Evolutionary conservation across 2,329 filamentous ascomycete genomes (phyloP), one percentile per base, ranked within the genome.

Genomic region (Aspergillus sclerotialis): DNA sequence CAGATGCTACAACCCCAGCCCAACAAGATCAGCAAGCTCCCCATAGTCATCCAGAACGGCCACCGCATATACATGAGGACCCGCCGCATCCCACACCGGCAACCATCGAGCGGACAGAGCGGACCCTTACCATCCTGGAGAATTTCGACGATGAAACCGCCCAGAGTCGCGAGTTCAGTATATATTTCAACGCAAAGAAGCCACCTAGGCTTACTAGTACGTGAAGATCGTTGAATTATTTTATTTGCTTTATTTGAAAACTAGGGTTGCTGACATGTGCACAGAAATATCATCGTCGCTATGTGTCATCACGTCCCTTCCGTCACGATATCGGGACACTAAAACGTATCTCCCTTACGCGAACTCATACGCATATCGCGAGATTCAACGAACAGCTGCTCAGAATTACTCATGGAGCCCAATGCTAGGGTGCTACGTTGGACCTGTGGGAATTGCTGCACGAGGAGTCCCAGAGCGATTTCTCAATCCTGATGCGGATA

Each of bases 391-490:
- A 36, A 72, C 94, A 10, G 65, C 77, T 33, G 74, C 70, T 2
- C 83, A 86, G 28, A 79, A 85, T 28, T 89, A 88, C 58, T 76
- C 76, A 38, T 98, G 86, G 84, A 94, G 88, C 56, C 71, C 70
- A 18, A 69, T 92, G 46, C 62, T 94, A 18, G 88, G 85, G 5
- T 84, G 82, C 11, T 98, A 89, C 75, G 81, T 90, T 4, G 90
- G 90, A 0, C 75, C 72, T 18, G 43, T 51, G 5, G 45, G 71
- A 67, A 44, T 68, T 67, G 55, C 67, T 62, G 77, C 85, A 0
- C 84, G 70, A 25, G 89, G 88, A 5, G 89, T 94, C 15, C 90
- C 88, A 0, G 79, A 78, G 38, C 75, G 86, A 33, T 96, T 94
- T 55, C 52, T 67, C 37, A 39, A 47, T 38, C 45, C 34, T 15